Evolutionary conservation across 83 land plant species (phyloP).

Genomic region (Thuja plicata): DNA sequence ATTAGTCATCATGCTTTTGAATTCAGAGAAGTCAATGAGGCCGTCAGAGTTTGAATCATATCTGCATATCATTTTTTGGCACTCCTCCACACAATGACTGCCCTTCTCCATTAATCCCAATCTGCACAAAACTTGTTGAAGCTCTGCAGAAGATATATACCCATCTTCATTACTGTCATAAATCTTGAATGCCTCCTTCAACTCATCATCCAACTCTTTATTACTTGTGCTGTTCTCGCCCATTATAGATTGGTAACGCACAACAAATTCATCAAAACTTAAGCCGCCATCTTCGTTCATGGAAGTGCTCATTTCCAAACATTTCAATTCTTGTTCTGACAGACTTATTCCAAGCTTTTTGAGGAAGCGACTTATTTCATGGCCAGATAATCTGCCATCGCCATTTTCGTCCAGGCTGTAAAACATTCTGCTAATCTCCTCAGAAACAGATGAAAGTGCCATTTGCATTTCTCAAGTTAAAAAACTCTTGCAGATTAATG

Average conservation of each 20-base stretch:
- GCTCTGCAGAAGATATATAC: conserved; percentile 48
- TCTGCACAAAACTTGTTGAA: conserved; percentile 31
- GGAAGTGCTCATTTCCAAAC: not conserved
- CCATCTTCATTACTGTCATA: conserved; percentile 53
- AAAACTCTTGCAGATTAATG: no score
- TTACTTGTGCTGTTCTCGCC: not conserved
- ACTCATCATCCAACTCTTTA: conserved; percentile 17
- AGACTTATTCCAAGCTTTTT: not conserved
- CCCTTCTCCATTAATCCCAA: conserved; percentile 36
- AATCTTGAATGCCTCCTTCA: conserved; percentile 42
- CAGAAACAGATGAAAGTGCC: not conserved
- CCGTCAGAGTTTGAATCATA: conserved; percentile 50
- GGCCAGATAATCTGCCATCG: not conserved
- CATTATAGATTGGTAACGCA: not conserved
- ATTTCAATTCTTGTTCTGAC: not conserved
- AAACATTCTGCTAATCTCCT: not conserved
- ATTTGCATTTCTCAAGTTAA: not conserved
- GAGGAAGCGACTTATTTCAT: not conserved
- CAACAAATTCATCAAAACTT: not conserved
- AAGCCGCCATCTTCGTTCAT: not conserved
- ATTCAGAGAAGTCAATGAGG: conserved; percentile 45
- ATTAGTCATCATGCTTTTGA: conserved; percentile 48
- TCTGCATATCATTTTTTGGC: conserved; percentile 31
- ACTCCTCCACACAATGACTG: not conserved
- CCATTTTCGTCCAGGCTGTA: not conserved